Evolutionary conservation across 495 filamentous ascomycete genomes (phyloP).

Genomic region (Penicillium roqueforti): DNA sequence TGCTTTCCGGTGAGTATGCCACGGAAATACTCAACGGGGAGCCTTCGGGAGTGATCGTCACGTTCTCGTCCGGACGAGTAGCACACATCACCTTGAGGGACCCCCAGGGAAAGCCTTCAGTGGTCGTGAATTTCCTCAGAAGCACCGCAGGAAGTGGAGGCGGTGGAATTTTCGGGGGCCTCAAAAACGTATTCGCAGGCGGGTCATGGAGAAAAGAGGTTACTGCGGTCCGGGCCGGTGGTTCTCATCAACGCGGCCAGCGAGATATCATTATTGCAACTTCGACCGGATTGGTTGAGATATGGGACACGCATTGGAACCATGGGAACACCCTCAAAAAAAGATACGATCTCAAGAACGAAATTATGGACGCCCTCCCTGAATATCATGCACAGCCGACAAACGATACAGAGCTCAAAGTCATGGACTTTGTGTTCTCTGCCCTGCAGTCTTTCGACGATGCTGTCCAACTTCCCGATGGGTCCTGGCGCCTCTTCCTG

Average conservation of each 20-base stretch:
- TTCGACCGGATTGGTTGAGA: slow-evolving; percentile 65
- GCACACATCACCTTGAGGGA: slow-evolving; percentile 83
- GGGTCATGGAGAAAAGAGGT: slow-evolving; percentile 67
- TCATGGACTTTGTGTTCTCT: slow-evolving; percentile 37
- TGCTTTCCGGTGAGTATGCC: slow-evolving; percentile 74
- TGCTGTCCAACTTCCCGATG: slow-evolving; percentile 14
- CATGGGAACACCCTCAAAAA: slow-evolving; percentile 57
- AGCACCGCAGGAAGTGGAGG: slow-evolving; percentile 43
- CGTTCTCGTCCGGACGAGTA: slow-evolving; percentile 76
- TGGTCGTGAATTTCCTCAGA: slow-evolving; percentile 70
- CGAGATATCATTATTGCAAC: slow-evolving; percentile 77
- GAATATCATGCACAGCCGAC: slow-evolving; percentile 17
- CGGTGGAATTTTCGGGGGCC: slow-evolving; percentile 68
- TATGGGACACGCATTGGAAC: slow-evolving; percentile 83
- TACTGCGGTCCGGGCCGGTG: slow-evolving; percentile 67
- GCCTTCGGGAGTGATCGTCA: slow-evolving; percentile 77
- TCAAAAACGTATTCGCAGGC: slow-evolving; percentile 66
- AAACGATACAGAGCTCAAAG: slow-evolving; percentile 31
- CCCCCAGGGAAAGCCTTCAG: slow-evolving; percentile 74
- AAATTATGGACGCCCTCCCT: slow-evolving; percentile 30
- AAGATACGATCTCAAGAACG: slow-evolving; percentile 46
- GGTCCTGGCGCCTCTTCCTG: slow-evolving; percentile 33
- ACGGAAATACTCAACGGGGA: slow-evolving; percentile 75
- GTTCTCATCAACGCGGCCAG: slow-evolving; percentile 69
- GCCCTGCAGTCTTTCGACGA: slow-evolving; percentile 16